Conservation (phyloP, 2,329 filamentous ascomycete species). For the Xylaria sp. region DNA sequence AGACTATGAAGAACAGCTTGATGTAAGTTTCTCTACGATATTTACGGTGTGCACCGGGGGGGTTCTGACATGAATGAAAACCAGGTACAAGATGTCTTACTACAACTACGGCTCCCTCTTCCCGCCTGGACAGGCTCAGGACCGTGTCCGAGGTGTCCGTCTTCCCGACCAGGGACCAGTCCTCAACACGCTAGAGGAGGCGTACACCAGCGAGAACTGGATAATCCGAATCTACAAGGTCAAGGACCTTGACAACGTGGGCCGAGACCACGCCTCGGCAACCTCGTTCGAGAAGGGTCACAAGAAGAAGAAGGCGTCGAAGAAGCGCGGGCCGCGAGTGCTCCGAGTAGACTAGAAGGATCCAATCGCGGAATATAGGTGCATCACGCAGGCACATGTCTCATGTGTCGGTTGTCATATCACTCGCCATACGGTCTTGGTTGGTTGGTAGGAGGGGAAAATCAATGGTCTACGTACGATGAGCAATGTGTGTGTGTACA, state of each 20-base stretch:
- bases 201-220: slow-evolving; percentile 99
- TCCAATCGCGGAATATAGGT: not conserved
- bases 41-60: not conserved
- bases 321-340: slow-evolving; percentile 72
- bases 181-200: slow-evolving; percentile 90
- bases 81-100: slow-evolving; percentile 99
- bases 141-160: slow-evolving; percentile 81
- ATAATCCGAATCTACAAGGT: slow-evolving; percentile 99
- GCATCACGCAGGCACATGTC: not conserved
- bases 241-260: slow-evolving; percentile 96
- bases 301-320: slow-evolving; percentile 79
- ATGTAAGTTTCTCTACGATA: slow-evolving; percentile 66
- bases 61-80: slow-evolving; percentile 30
- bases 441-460: not conserved
- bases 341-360: slow-evolving; percentile 69
- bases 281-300: slow-evolving; percentile 75
- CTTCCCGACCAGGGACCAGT: slow-evolving; percentile 84
- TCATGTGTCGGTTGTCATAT: not conserved
- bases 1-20: slow-evolving; percentile 98
- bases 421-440: too few relatives aligned
- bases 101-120: slow-evolving; percentile 95
- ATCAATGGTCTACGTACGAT: not conserved
- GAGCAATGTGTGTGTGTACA: not conserved
- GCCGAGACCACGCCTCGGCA: slow-evolving; percentile 76
- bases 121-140: slow-evolving; percentile 84